phyloP scores from a whole-genome alignment of 106 monocot genomes.

The Dactylorhiza incarnata region DNA sequence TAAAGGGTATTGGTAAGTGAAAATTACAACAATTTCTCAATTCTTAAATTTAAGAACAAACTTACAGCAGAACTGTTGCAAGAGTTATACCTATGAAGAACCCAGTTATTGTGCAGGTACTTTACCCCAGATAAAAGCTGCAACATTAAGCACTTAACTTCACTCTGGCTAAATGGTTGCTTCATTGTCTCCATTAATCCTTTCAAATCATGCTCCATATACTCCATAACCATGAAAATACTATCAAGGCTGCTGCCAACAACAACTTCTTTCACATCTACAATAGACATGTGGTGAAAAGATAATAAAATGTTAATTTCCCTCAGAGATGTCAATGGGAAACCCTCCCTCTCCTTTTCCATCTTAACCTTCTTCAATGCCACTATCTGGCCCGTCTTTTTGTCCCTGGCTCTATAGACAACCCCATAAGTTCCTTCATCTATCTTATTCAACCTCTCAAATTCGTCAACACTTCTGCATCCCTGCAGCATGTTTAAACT shows the following conservation, averaged over 20 bases:
- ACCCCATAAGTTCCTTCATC: constrained; percentile 95
- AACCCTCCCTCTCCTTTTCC: constrained; percentile 91
- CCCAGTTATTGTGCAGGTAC: constrained; percentile 93
- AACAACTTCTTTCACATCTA: constrained; percentile 91
- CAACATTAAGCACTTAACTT: constrained; percentile 88
- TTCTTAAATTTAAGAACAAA: not conserved
- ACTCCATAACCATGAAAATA: constrained; percentile 96
- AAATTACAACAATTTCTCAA: constrained; percentile 5
- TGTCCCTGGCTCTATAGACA: constrained; percentile 82
- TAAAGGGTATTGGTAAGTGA: constrained; percentile 8
- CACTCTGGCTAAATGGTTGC: constrained; percentile 84
- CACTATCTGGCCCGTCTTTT: constrained; percentile 60
- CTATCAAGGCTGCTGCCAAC: constrained; percentile 59
- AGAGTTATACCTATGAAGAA: constrained; percentile 72
- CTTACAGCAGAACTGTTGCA: not conserved
- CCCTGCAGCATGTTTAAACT: constrained; percentile 77
- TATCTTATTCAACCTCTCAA: constrained; percentile 81
- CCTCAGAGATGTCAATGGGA: constrained; percentile 79
- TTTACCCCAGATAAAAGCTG: constrained; percentile 74
- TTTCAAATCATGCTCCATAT: constrained; percentile 93
- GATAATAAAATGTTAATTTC: constrained; percentile 83
- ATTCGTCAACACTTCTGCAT: constrained; percentile 81
- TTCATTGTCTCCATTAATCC: constrained; percentile 84
- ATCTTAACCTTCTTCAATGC: constrained; percentile 93
- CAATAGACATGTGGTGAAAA: constrained; percentile 74